Percentiles rank a stretch among this genome's conserved stretches.
phyloP scores from a whole-genome alignment of 2,329 filamentous ascomycete species.

The Xylaria sp. region DNA sequence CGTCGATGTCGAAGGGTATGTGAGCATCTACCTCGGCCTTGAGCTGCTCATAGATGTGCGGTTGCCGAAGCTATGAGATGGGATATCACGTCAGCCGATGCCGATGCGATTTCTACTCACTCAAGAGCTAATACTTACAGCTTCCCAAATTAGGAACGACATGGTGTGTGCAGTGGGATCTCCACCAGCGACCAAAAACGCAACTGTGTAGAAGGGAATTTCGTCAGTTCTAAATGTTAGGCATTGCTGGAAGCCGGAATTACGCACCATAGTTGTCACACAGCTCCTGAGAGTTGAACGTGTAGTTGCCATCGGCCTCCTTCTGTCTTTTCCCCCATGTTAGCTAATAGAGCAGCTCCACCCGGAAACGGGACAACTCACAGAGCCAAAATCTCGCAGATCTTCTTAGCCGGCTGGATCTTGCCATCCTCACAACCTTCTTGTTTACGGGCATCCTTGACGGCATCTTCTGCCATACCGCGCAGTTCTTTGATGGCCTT shows the following conservation, averaged over 20 bases:
- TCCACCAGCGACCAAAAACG: conserved; percentile 16
- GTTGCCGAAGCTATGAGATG: conserved; percentile 7
- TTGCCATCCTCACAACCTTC: conserved; percentile 2
- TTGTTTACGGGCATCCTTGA: conserved; percentile 11
- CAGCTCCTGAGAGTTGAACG: conserved; percentile 15
- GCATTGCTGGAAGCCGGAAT: neutral
- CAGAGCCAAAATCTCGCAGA: conserved; percentile 16
- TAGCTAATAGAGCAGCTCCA: neutral
- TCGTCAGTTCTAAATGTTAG: neutral
- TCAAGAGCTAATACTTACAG: conserved; percentile 5
- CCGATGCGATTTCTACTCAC: neutral
- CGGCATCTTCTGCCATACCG: conserved; percentile 15
- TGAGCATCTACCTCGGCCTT: conserved; percentile 14
- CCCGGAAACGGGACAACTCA: neutral
- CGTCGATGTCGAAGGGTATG: conserved; percentile 11
- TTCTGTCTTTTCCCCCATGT: conserved; percentile 6
- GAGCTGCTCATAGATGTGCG: conserved; percentile 8
- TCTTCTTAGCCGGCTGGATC: conserved; percentile 15
- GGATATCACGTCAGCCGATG: neutral
- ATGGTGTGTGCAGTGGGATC: conserved; percentile 17
- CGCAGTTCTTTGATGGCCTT: conserved; percentile 11
- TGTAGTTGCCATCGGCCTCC: conserved; percentile 16
- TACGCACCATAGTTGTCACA: conserved; percentile 17
- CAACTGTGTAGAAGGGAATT: conserved; percentile 1
- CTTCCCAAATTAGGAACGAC: conserved; percentile 17